These are phyloP conservation scores for Malus orientalis DNA, from an alignment of 306 rosid genomes.

Conservation along the genomic window DNA sequence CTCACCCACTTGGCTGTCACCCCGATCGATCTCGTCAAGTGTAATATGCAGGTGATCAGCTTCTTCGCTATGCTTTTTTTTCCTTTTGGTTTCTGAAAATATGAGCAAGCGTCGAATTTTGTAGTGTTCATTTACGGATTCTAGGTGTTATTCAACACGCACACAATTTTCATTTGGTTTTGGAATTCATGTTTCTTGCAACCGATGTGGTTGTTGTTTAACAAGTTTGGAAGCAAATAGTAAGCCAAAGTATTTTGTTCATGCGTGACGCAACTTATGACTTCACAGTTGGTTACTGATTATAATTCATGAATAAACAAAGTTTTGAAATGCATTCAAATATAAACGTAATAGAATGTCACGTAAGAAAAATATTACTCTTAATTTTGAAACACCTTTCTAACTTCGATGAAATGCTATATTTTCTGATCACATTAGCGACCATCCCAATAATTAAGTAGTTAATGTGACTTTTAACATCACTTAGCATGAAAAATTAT, in stretches of 20 bases:
- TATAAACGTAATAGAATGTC: too few relatives aligned
- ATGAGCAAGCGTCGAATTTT: background rate
- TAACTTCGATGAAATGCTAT: background rate
- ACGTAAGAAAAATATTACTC: too few relatives aligned
- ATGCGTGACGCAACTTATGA: too few relatives aligned
- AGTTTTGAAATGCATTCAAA: too few relatives aligned
- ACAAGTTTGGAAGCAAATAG: background rate
- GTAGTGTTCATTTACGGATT: background rate
- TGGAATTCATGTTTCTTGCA: background rate
- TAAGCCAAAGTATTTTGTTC: background rate
- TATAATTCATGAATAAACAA: too few relatives aligned
- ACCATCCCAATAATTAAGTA: background rate
- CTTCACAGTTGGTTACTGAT: too few relatives aligned
- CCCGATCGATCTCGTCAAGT: constrained; percentile 74
- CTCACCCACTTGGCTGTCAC: constrained; percentile 67
- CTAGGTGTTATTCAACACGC: background rate
- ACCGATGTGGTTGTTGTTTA: background rate
- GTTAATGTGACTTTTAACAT: background rate
- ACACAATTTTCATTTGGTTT: background rate
- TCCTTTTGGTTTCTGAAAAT: background rate
- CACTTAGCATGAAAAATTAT: background rate
- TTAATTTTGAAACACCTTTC: too few relatives aligned
- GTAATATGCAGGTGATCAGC: constrained; percentile 72
- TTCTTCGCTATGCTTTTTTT: background rate
- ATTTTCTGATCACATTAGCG: background rate